phyloP scores from a whole-genome alignment of 2,329 filamentous ascomycete genomes.

The Bipolaris victoriae region DNA sequence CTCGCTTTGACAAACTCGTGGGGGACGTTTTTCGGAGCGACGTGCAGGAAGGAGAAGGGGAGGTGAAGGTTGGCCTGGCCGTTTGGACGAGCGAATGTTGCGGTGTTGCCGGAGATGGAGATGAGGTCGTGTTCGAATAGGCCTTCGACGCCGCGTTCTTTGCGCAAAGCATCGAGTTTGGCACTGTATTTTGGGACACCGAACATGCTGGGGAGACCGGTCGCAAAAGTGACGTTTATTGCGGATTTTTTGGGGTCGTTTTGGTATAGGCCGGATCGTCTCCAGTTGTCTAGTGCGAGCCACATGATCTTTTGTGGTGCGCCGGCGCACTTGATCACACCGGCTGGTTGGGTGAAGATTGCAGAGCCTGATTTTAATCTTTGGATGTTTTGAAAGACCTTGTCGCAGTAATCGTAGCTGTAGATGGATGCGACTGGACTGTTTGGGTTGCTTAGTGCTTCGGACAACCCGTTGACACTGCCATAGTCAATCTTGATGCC shows the following conservation, averaged over 20 bases:
- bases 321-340: constrained; percentile 50
- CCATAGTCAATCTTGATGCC: constrained; percentile 41
- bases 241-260: constrained; percentile 31
- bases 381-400: constrained; percentile 42
- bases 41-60: constrained; percentile 49
- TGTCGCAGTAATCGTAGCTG: constrained; percentile 49
- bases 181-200: constrained; percentile 47
- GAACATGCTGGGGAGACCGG: constrained; percentile 50
- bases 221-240: constrained; percentile 49
- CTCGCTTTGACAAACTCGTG: constrained; percentile 47
- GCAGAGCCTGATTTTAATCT: constrained; percentile 43
- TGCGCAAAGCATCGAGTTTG: constrained; percentile 44
- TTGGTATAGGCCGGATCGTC: constrained; percentile 42
- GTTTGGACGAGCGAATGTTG: constrained; percentile 39
- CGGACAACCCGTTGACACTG: constrained; percentile 42
- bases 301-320: constrained; percentile 52
- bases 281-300: constrained; percentile 50
- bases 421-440: constrained; percentile 48
- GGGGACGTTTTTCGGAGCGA: constrained; percentile 48
- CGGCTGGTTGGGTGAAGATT: constrained; percentile 49
- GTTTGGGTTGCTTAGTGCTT: constrained; percentile 44
- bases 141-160: constrained; percentile 46
- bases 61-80: constrained; percentile 32
- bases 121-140: constrained; percentile 50
- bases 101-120: constrained; percentile 47